Evolutionary conservation across 495 filamentous ascomycete species (phyloP).

Genomic region (Podospora tetraspora): DNA sequence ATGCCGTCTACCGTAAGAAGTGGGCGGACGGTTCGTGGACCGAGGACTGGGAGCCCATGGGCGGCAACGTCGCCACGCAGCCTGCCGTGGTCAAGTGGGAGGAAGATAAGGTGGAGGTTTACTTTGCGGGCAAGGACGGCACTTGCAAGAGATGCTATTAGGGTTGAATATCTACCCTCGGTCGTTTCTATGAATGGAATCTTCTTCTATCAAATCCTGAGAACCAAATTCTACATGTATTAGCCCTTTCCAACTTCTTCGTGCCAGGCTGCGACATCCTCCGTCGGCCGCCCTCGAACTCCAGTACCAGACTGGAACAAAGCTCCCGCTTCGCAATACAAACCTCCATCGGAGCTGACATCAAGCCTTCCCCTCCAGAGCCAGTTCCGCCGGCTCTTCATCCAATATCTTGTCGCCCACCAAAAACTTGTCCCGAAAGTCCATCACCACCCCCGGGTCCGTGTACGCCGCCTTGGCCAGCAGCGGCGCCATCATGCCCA

Average conservation of each 20-base stretch:
- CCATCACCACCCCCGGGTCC: slow-evolving; percentile 11
- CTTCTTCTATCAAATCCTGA: neutral
- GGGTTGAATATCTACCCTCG: neutral
- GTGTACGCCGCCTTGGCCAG: slow-evolving; percentile 20
- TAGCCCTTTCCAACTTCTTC: neutral
- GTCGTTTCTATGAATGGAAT: neutral
- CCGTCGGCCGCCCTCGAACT: neutral
- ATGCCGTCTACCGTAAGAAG: slow-evolving; percentile 25
- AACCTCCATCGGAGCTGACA: too few species aligned
- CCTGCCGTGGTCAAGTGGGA: slow-evolving; percentile 31
- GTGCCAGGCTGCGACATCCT: too few species aligned
- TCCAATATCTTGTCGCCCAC: slow-evolving; percentile 20
- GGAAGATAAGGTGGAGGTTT: slow-evolving; percentile 32
- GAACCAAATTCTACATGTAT: neutral
- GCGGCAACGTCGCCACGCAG: slow-evolving; percentile 20
- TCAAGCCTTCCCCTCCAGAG: neutral
- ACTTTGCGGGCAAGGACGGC: slow-evolving; percentile 23
- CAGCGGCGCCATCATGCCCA: slow-evolving; percentile 23
- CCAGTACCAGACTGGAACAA: neutral
- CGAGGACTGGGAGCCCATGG: slow-evolving; percentile 21
- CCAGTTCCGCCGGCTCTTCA: neutral
- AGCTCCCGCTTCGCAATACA: neutral
- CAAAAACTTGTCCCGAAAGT: slow-evolving; percentile 18
- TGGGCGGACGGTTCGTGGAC: slow-evolving; percentile 22
- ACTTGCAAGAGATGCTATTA: slow-evolving; percentile 13